A percentile compares a stretch with the other conserved stretches of the same genome.
phyloP scores from a whole-genome alignment of 2,329 filamentous ascomycete genomes.

The Penicillium sp. region DNA sequence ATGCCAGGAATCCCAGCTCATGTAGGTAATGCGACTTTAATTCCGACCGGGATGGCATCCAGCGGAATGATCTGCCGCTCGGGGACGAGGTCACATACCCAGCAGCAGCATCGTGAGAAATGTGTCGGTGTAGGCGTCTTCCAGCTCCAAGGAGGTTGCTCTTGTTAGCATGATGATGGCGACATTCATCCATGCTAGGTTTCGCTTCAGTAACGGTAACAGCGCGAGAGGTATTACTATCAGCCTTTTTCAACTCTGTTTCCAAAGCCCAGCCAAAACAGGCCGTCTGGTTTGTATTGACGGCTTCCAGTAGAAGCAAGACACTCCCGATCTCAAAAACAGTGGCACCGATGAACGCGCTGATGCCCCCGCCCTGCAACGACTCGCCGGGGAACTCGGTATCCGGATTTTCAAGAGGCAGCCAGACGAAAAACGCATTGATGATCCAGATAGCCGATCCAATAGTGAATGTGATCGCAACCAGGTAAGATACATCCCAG shows the following conservation, averaged over 20 bases:
- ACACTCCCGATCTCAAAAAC: conserved; percentile 69
- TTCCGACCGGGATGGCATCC: conserved; percentile 63
- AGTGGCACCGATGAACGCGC: conserved; percentile 69
- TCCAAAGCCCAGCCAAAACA: conserved; percentile 74
- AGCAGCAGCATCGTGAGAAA: conserved; percentile 1
- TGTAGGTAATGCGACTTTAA: conserved; percentile 64
- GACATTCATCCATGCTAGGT: conserved; percentile 33
- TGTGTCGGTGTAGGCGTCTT: background rate
- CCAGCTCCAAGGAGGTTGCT: conserved; percentile 28
- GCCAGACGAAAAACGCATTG: conserved; percentile 68
- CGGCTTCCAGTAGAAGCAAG: conserved; percentile 67
- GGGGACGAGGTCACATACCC: conserved; percentile 16
- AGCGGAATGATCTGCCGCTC: conserved; percentile 54
- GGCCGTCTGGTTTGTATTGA: conserved; percentile 67
- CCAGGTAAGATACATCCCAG: conserved; percentile 63
- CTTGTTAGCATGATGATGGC: conserved; percentile 49
- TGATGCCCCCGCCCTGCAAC: conserved; percentile 61
- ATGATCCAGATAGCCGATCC: conserved; percentile 61
- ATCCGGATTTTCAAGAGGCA: conserved; percentile 60
- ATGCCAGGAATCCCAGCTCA: conserved; percentile 67
- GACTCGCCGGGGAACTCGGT: conserved; percentile 61
- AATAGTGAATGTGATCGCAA: conserved; percentile 58
- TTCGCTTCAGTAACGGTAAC: conserved; percentile 17
- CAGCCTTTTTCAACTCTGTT: conserved; percentile 46
- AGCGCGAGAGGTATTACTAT: conserved; percentile 15